Base-by-base conservation (phyloP, 2,329 filamentous ascomycete genomes). In the Plectosphaerella cucumerina region DNA sequence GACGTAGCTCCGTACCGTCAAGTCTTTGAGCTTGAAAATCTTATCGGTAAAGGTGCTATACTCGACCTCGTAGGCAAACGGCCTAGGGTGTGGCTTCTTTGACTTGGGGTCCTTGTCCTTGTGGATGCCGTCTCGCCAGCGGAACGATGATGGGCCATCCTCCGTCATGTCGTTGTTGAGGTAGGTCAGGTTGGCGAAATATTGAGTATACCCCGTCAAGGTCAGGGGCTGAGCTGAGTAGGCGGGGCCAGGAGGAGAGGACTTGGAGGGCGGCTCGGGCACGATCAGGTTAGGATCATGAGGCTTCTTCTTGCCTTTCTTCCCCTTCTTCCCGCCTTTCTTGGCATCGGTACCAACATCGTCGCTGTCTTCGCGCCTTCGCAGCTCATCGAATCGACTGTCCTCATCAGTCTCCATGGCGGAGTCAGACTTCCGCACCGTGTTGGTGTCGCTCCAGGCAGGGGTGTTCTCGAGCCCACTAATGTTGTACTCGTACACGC, bases 401-500 rank as follows among this genome's bases (percentile, higher is more conserved):
- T 65, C 60, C 18, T 57, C 50, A 51, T 59, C 53, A 18, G 58
- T 21, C 20, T 64, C 53, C 49, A 60, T 39, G 51, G 48, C 51
- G 59, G 70, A 66, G 42, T 61, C 46, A 15, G 55, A 52, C 6
- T 48, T 26, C 3, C 47, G 45, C n/a, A 59, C 49, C 11, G 57
- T 56, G 23, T 63, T 50, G 1, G 61, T 50, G 47, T 74, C 73
- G 1, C 60, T 56, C 79, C 80, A 83, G 1, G 74, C 67, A 1
- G 70, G 62, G 0, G 66, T 59, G 48, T 82, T 62, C 56, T 90
- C 87, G 4, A 96, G 66, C 0, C 90, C 90, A 0, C 77, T 89
- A 50, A 90, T 90, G 65, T 99, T 97, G 75, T 97, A 99, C 62
- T 96, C 90, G 57, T 93, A 76, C n/a, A 99, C 80, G n/a, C 92